A percentile compares a stretch with the other conserved stretches of the same genome.
Evolutionary conservation across 2,329 filamentous ascomycete species (phyloP).

Genomic region (Ambrosiella cleistominuta): DNA sequence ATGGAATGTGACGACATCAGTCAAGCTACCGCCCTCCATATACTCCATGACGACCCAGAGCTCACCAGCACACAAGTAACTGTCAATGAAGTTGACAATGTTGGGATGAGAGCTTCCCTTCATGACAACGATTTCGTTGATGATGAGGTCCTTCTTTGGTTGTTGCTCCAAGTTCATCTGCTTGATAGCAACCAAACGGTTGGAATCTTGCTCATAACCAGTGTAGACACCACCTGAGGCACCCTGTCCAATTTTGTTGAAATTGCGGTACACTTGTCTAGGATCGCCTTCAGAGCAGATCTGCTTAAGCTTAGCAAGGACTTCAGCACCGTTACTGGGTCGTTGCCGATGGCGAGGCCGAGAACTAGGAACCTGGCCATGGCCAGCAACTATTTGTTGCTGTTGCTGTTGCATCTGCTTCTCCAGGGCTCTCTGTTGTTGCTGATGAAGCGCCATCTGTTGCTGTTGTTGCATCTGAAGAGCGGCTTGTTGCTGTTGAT

Average conservation of each 20-base stretch:
- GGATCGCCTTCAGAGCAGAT: constrained; percentile 88
- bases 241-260: constrained; percentile 93
- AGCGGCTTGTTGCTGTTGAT: constrained; percentile 7
- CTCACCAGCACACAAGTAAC: constrained; percentile 75
- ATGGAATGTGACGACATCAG: constrained; percentile 96
- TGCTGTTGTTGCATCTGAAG: constrained; percentile 9
- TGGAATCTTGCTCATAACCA: constrained; percentile 67
- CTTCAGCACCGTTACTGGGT: constrained; percentile 66
- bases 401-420: constrained; percentile 23
- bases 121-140: constrained; percentile 98
- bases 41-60: constrained; percentile 99
- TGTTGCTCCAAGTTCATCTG: constrained; percentile 99
- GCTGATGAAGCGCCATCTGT: constrained; percentile 14
- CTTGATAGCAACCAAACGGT: constrained; percentile 90
- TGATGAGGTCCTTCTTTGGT: constrained; percentile 96
- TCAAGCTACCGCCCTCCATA: constrained; percentile 96
- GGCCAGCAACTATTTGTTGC: constrained; percentile 17
- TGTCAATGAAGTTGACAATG: constrained; percentile 98
- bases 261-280: constrained; percentile 65
- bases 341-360: constrained; percentile 61
- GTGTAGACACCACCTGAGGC: constrained; percentile 92
- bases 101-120: constrained; percentile 97
- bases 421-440: constrained; percentile 1
- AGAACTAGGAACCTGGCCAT: constrained; percentile 29
- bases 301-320: constrained; percentile 63